Percentiles rank a stretch among this genome's conserved stretches.
Conservation (phyloP, 495 filamentous ascomycete species). For the Pseudoneurospora amorphoporcata region DNA sequence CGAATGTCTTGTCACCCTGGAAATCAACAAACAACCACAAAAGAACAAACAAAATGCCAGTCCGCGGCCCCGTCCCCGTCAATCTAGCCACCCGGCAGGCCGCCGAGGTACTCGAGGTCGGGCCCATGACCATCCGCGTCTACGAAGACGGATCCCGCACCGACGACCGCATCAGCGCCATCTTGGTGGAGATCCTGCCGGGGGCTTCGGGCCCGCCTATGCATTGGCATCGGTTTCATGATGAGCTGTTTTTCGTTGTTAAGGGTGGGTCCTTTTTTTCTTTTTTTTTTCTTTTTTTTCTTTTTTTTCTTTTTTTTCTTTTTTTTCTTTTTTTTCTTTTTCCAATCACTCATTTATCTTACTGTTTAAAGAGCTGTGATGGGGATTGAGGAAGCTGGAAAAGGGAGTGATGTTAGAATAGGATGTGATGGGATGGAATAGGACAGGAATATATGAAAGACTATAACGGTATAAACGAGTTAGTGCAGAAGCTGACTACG, state of each 20-base stretch:
- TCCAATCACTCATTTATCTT: no score
- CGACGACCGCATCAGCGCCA: constrained; percentile 39
- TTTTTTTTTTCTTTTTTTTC: no score
- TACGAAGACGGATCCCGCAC: constrained; percentile 24
- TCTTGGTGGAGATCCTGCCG: constrained; percentile 37
- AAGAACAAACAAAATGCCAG: constrained; percentile 12
- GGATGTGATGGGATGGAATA: background rate
- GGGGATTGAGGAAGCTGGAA: no score
- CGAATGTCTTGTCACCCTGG: no score
- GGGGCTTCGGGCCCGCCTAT: constrained; percentile 35
- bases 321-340: no score
- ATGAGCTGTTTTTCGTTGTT: constrained; percentile 45
- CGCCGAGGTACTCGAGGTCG: constrained; percentile 20
- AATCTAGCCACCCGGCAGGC: constrained; percentile 15
- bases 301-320: no score
- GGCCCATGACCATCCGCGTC: constrained; percentile 21
- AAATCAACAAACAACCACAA: background rate
- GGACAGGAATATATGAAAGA: background rate
- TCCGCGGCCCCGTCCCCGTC: constrained; percentile 18
- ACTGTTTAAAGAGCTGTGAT: background rate
- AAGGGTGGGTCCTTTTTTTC: constrained; percentile 27
- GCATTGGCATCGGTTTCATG: constrained; percentile 38
- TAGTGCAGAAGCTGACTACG: background rate
- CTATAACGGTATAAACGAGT: background rate
- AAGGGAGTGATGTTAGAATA: background rate